phyloP scores from a whole-genome alignment of 2,329 filamentous ascomycete species.

The Trichoderma lentiforme region DNA sequence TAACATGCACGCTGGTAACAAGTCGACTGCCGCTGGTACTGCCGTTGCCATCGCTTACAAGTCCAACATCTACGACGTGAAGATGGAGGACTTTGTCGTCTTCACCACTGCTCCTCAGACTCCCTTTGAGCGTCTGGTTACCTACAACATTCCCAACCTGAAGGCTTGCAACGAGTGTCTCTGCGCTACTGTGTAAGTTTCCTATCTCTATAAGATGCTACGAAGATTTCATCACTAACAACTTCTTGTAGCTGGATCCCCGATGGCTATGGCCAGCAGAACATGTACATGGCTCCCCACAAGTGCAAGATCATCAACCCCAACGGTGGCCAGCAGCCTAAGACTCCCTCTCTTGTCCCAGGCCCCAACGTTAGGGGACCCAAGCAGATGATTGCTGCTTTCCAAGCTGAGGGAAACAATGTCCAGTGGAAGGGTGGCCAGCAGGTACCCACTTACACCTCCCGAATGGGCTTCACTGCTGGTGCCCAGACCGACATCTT shows the following conservation, averaged over 20 bases:
- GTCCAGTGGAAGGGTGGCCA: not conserved
- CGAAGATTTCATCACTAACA: not conserved
- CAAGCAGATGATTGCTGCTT: slow-evolving; percentile 13
- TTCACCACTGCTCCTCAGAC: not conserved
- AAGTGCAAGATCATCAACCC: slow-evolving; percentile 2
- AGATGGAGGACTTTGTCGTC: slow-evolving; percentile 6
- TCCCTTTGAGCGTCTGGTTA: slow-evolving; percentile 1
- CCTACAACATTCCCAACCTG: not conserved
- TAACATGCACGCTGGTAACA: not conserved
- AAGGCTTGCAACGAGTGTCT: slow-evolving; percentile 2
- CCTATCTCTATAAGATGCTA: not conserved
- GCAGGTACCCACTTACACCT: slow-evolving; percentile 2
- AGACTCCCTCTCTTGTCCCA: not conserved
- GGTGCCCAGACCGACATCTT: slow-evolving; percentile 13
- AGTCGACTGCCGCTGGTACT: not conserved
- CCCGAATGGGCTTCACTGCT: not conserved
- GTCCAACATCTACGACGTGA: slow-evolving; percentile 5
- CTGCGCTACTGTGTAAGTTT: slow-evolving; percentile 1
- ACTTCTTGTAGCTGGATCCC: not conserved
- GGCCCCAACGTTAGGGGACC: not conserved
- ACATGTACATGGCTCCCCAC: slow-evolving; percentile 6
- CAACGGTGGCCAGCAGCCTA: slow-evolving; percentile 3
- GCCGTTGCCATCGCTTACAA: slow-evolving; percentile 8
- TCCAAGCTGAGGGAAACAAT: not conserved
- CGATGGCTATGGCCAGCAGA: not conserved